Conservation (phyloP, 495 filamentous ascomycete genomes). For the Trichoderma gamsii region DNA sequence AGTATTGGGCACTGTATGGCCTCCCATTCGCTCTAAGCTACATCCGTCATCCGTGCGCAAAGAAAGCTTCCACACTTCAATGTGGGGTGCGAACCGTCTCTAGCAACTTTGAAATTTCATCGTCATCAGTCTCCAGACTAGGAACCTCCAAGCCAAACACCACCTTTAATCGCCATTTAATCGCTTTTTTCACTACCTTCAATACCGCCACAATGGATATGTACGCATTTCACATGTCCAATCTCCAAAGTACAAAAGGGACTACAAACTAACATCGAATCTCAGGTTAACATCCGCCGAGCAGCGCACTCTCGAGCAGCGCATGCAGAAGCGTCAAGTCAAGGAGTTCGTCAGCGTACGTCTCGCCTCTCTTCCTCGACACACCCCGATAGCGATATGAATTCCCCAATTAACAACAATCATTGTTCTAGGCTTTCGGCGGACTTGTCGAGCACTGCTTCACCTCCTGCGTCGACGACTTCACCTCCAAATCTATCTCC, state of each 20-base stretch:
- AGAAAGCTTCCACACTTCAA: neutral
- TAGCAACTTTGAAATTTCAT: constrained; percentile 5
- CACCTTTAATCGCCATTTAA: neutral
- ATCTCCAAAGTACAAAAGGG: neutral
- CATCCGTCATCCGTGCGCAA: neutral
- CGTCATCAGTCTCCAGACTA: neutral
- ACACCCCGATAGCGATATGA: neutral
- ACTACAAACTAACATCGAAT: neutral
- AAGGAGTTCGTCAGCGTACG: constrained; percentile 96
- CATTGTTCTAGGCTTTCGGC: constrained; percentile 73
- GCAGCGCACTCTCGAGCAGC: constrained; percentile 81
- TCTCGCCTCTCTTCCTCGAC: constrained; percentile 18
- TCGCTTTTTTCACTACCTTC: neutral
- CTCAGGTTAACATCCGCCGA: constrained; percentile 67
- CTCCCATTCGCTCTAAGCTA: neutral
- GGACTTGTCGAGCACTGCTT: constrained; percentile 94
- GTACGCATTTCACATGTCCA: neutral
- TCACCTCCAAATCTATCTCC: constrained; percentile 90
- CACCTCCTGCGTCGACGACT: constrained; percentile 94
- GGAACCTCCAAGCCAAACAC: neutral
- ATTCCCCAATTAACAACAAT: neutral
- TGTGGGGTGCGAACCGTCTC: neutral
- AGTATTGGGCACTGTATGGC: too few relatives aligned
- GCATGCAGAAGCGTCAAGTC: constrained; percentile 95
- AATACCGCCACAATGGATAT: constrained; percentile 18